Base-by-base conservation (phyloP, 352 stramenopile genomes). In the Pythium plurisporium region DNA sequence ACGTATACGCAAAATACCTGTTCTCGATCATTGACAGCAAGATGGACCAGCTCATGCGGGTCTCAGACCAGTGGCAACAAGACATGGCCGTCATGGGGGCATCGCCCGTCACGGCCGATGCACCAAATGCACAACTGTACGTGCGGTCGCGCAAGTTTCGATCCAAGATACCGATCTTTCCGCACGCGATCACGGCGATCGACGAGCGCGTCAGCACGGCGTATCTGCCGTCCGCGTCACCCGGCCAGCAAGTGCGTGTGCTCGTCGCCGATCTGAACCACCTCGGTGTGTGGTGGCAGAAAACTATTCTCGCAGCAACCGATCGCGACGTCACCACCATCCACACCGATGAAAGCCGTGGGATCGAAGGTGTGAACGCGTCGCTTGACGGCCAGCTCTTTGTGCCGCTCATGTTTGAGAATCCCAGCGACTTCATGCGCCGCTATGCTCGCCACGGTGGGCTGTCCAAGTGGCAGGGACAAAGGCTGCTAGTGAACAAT, bases 251-350 rank as follows among this genome's bases (percentile, higher is more conserved):
- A 19, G 49, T 71, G 3, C 75, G 76, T 22, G 42, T 88, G 19
- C 60, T 91, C 7, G 77, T 91, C 6, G 76, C 79, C 5, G 78
- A 91, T 56, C 43, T 67, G 10, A 62, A 57, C 17, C 37, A 74
- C 9, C 54, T 87, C 4, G 81, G 81, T 1, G 48, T 91, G 2
- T 91, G 81, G 78, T 88, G 76, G 78, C 76, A 85, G 31, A 88
- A 87, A 30, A 64, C 73, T 0, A 61, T 89, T 7, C 63, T 79
- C 33, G 74, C 72, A 7, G 58, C 73, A 1, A 79, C 76, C 0
- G 73, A 89, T 25, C 51, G 75, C 47, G 81, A 87, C 31, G 72
- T 89, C 27, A 74, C 69, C 33, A 86, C 72, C 2, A 52, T 76
- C 17, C 78, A 90, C 45, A 73, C 75, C 3, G 78, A 90, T 41